Conservation (phyloP, 2,329 filamentous ascomycete genomes). For the Lecanoromycetidae sp. region DNA sequence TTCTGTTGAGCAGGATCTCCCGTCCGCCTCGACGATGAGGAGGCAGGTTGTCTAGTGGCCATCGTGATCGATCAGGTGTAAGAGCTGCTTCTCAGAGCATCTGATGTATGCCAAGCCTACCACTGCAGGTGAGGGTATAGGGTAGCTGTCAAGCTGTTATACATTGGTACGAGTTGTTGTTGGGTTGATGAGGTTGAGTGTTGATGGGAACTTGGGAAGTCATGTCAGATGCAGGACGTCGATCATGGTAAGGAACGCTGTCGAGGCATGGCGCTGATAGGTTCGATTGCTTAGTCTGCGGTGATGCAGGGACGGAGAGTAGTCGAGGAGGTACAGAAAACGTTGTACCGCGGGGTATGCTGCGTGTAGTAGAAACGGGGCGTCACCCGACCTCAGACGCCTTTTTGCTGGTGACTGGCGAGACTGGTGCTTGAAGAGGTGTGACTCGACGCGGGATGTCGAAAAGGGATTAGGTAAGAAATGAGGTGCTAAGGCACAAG, state of each 20-base stretch:
- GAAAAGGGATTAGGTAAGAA: constrained; percentile 6
- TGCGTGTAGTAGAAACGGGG: constrained; percentile 4
- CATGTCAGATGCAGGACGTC: constrained; percentile 7
- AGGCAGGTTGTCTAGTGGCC: constrained; percentile 33
- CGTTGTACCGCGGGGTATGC: constrained; percentile 1
- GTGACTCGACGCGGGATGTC: constrained; percentile 7
- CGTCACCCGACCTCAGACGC: constrained; percentile 4
- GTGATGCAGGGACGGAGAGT: neutral
- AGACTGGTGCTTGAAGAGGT: no score
- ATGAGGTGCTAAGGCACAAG: neutral
- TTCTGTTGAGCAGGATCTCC: constrained; percentile 23
- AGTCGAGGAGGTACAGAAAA: neutral
- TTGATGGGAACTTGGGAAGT: constrained; percentile 9
- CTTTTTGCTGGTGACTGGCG: no score
- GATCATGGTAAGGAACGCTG: constrained; percentile 10
- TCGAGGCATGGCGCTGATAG: constrained; percentile 6
- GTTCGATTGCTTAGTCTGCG: neutral
- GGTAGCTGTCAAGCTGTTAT: constrained; percentile 25
- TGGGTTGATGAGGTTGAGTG: constrained; percentile 4
- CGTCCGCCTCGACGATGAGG: constrained; percentile 29
- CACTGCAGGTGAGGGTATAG: constrained; percentile 27
- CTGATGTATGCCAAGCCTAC: constrained; percentile 21
- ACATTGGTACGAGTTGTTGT: constrained; percentile 21
- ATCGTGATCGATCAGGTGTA: constrained; percentile 20
- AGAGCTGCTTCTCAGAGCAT: neutral